Evolutionary conservation across 306 rosid species (phyloP).

Genomic region (Psophocarpus tetragonolobus): DNA sequence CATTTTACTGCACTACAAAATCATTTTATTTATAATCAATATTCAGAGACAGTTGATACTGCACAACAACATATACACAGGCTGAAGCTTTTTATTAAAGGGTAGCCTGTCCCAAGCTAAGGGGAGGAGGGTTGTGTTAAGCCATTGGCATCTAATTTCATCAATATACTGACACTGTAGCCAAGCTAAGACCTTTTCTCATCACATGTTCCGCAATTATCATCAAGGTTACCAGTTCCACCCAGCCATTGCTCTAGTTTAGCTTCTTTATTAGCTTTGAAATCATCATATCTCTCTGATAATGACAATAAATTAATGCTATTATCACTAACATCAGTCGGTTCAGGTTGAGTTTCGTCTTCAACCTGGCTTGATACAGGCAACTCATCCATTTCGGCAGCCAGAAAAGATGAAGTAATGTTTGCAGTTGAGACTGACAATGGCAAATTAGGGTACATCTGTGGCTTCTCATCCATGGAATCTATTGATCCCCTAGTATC

Average conservation of each 20-base stretch:
- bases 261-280: constrained; percentile 78
- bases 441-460: constrained; percentile 29
- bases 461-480: constrained; percentile 40
- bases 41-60: not conserved
- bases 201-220: constrained; percentile 29
- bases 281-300: constrained; percentile 62
- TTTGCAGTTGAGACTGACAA: constrained; percentile 46
- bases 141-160: no score
- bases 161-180: not conserved
- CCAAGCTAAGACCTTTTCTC: constrained; percentile 42
- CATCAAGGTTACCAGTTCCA: constrained; percentile 44
- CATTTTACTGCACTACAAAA: constrained; percentile 12
- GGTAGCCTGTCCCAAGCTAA: not conserved
- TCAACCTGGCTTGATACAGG: constrained; percentile 59
- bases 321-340: constrained; percentile 31
- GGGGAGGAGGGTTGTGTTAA: no score
- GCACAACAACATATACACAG: constrained; percentile 32
- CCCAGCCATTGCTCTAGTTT: constrained; percentile 81
- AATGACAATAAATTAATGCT: constrained; percentile 35
- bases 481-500: constrained; percentile 42
- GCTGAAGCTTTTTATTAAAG: constrained; percentile 18
- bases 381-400: constrained; percentile 57
- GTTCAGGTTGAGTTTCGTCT: constrained; percentile 50
- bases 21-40: constrained; percentile 15
- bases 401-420: constrained; percentile 50